Base-by-base conservation (phyloP, 2,329 filamentous ascomycete species). In the Sphaceloma murrayae region DNA sequence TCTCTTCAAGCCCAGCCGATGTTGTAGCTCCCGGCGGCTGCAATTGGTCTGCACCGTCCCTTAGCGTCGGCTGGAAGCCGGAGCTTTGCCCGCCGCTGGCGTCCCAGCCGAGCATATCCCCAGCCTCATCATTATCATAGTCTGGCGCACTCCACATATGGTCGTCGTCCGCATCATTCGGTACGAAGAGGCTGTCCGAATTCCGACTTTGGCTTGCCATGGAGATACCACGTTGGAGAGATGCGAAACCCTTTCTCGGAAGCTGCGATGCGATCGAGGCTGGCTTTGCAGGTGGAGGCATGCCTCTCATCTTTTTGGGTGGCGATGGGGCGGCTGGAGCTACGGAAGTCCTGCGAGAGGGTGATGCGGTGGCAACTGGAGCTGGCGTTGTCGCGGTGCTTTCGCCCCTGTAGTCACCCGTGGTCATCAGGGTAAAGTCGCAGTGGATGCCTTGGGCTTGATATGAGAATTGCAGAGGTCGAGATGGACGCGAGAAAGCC, bases 361-460 rank as follows among this genome's bases (percentile, higher is more conserved):
- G 44, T 4, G 67, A 62, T 4, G 59, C 54, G 11, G 46, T 42
- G n/a, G 32, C 17, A 7, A 43, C 42, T 36, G 42, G 50, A 30
- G 50, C 54, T 11, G 50, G 55, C 31, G 54, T 53, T n/a, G 50
- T 56, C 4, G 67, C 62, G 4, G 59, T 53, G 13, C 31, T 18
- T 11, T 34, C 42, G 11, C 60, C 66, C 19, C 58, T 63, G 51
- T 66, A 64, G 43, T 86, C 82, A 10, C 83, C 84, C 6, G 82
- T 77, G 1, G 84, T 89, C 82, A 87, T 88, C 48, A 89, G 72
- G 32, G 86, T 81, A 53, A 87, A 88, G 51, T 88, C 80, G 60
- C 79, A 85, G 27, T 75, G 64, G 22, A 88, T 69, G 24, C 79
- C 82, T 47, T 81, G 78, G 31, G 74, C 72, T 17, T 73, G 70